Conservation (phyloP, 495 filamentous ascomycete genomes). For the Aspergillus cristatus region DNA sequence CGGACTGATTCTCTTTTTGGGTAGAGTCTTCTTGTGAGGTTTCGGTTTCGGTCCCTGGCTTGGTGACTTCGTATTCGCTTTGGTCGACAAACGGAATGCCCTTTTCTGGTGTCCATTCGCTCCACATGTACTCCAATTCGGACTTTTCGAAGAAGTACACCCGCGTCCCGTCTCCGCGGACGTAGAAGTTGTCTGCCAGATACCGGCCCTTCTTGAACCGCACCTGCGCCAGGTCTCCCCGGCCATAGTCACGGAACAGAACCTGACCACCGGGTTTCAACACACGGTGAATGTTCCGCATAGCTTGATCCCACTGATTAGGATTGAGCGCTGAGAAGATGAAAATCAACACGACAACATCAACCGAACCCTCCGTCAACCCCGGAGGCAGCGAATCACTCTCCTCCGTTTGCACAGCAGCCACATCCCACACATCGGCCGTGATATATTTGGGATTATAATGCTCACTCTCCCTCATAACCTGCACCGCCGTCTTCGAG, state of each 20-base stretch:
- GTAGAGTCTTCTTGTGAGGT: no score
- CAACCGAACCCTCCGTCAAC: constrained; percentile 64
- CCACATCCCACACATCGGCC: constrained; percentile 89
- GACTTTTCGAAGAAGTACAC: constrained; percentile 95
- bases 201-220: constrained; percentile 90
- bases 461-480: constrained; percentile 65
- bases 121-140: constrained; percentile 73
- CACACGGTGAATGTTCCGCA: constrained; percentile 69
- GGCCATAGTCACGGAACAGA: constrained; percentile 90
- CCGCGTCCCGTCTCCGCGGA: constrained; percentile 87
- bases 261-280: constrained; percentile 85
- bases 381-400: constrained; percentile 55
- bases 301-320: constrained; percentile 70
- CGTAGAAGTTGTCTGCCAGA: constrained; percentile 93
- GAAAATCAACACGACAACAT: constrained; percentile 90
- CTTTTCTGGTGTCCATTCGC: constrained; percentile 36
- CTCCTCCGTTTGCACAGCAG: constrained; percentile 38
- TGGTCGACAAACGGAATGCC: constrained; percentile 17
- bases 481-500: constrained; percentile 78
- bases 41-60: constrained; percentile 7
- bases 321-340: constrained; percentile 90
- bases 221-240: constrained; percentile 92
- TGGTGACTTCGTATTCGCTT: constrained; percentile 8
- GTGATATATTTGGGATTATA: constrained; percentile 58
- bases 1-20: no score